A percentile compares a stretch with the other conserved stretches of the same genome.
Conservation (phyloP, 2,329 filamentous ascomycete genomes). For the Neoascochyta sp. region DNA sequence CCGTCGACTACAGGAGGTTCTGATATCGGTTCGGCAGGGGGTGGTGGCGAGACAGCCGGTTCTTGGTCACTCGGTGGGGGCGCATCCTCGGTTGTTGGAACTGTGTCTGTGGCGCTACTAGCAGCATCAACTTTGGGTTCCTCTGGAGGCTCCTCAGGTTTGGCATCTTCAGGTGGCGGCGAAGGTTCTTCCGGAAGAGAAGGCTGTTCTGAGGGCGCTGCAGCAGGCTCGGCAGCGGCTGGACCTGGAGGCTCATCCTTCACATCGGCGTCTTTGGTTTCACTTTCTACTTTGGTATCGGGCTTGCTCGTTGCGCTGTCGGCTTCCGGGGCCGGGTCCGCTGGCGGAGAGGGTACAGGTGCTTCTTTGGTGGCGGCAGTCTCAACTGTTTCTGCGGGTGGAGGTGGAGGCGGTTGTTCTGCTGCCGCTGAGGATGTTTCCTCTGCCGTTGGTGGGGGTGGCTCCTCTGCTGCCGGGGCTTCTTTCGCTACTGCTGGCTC, state of each 20-base stretch:
- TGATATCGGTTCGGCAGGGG: conserved; percentile 8
- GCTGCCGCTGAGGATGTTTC: conserved; percentile 1
- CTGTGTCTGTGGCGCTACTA: conserved; percentile 1
- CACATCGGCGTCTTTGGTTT: conserved; percentile 17
- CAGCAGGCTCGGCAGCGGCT: conserved; percentile 2
- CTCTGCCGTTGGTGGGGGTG: conserved; percentile 1
- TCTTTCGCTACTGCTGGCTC: conserved; percentile 5
- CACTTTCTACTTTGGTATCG: conserved; percentile 10
- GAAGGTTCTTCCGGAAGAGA: conserved; percentile 6
- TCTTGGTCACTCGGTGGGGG: conserved; percentile 8
- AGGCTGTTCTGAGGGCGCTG: too few relatives aligned
- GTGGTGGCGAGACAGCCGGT: conserved; percentile 12
- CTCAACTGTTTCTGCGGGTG: conserved; percentile 6
- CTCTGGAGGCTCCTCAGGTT: conserved; percentile 4
- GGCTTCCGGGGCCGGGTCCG: conserved; percentile 2
- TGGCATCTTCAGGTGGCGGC: conserved; percentile 4
- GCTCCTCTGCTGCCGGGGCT: conserved; percentile 2
- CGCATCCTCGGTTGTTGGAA: conserved; percentile 3
- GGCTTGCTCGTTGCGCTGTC: conserved; percentile 6
- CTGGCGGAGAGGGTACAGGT: conserved; percentile 5
- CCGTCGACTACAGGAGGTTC: conserved; percentile 15
- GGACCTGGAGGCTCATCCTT: conserved; percentile 25
- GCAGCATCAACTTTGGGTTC: conserved; percentile 1
- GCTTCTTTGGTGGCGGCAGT: conserved; percentile 5
- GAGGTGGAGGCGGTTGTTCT: conserved; percentile 1